Evolutionary conservation across 2,329 filamentous ascomycete species (phyloP).

Genomic region (Sporothrix pallida): DNA sequence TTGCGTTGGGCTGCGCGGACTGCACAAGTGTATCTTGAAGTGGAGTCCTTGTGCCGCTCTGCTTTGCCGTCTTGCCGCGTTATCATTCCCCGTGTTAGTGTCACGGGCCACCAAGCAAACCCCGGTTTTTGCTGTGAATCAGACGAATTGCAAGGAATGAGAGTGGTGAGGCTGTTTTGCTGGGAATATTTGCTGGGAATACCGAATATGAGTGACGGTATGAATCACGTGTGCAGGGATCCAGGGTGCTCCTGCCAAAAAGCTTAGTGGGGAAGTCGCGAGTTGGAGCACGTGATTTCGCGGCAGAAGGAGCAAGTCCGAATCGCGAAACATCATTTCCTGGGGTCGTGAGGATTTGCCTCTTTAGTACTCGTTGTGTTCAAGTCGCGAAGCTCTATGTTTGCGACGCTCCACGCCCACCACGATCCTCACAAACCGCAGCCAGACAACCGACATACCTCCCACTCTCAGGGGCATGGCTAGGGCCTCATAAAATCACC

Average conservation of each 20-base stretch:
- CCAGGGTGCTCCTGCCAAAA: background rate
- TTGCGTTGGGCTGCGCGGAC: background rate
- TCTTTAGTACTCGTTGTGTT: background rate
- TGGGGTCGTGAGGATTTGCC: background rate
- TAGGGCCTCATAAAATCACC: background rate
- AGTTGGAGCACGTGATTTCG: conserved; percentile 5
- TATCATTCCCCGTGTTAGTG: background rate
- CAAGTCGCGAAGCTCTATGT: background rate
- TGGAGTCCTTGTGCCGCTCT: background rate
- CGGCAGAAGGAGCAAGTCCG: background rate
- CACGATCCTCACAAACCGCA: background rate
- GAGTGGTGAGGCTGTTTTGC: too few relatives aligned
- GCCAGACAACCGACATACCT: background rate
- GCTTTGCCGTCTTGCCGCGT: background rate
- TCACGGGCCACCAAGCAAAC: background rate
- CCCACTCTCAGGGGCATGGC: background rate
- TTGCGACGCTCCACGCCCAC: background rate
- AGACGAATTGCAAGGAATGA: too few relatives aligned
- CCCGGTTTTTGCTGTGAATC: too few relatives aligned
- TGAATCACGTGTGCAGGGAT: background rate
- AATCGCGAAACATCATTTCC: conserved; percentile 22
- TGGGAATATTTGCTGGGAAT: too few relatives aligned
- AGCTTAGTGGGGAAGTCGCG: too few relatives aligned
- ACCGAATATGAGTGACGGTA: background rate
- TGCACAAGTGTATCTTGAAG: background rate